These are phyloP conservation scores for Xylariaceae sp. DNA, from an alignment of 2,329 filamentous ascomycete genomes.

Conservation along the genomic window DNA sequence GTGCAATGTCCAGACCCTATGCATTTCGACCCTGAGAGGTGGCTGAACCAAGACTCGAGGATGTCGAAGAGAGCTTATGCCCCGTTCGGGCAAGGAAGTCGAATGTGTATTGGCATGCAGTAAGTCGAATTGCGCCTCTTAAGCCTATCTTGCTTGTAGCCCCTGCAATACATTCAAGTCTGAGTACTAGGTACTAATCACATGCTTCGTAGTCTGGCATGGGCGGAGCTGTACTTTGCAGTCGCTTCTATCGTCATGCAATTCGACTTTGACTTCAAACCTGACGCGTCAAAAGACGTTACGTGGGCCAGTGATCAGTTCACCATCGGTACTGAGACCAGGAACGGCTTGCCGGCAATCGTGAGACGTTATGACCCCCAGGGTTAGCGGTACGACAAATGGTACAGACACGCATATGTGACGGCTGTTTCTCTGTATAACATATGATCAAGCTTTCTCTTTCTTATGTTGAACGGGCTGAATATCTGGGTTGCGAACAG, in stretches of 20 bases:
- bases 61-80: constrained; percentile 20
- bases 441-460: too few relatives aligned
- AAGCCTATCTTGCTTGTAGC: too few relatives aligned
- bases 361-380: too few relatives aligned
- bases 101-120: constrained; percentile 26
- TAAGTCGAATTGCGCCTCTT: constrained; percentile 10
- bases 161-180: too few relatives aligned
- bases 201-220: constrained; percentile 9
- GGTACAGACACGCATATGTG: too few relatives aligned
- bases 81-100: constrained; percentile 20
- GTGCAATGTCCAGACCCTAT: constrained; percentile 17
- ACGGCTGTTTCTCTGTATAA: too few relatives aligned
- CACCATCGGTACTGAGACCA: constrained; percentile 6
- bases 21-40: constrained; percentile 26
- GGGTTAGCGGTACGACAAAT: too few relatives aligned
- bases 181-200: too few relatives aligned
- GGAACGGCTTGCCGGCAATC: too few relatives aligned
- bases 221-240: constrained; percentile 13
- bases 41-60: constrained; percentile 15
- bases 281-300: not conserved
- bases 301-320: constrained; percentile 9
- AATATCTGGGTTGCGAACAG: too few relatives aligned
- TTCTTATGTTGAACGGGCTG: too few relatives aligned
- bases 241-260: constrained; percentile 4
- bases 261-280: constrained; percentile 9